Conservation (phyloP, 306 rosid species). For the Glycine latifolia region DNA sequence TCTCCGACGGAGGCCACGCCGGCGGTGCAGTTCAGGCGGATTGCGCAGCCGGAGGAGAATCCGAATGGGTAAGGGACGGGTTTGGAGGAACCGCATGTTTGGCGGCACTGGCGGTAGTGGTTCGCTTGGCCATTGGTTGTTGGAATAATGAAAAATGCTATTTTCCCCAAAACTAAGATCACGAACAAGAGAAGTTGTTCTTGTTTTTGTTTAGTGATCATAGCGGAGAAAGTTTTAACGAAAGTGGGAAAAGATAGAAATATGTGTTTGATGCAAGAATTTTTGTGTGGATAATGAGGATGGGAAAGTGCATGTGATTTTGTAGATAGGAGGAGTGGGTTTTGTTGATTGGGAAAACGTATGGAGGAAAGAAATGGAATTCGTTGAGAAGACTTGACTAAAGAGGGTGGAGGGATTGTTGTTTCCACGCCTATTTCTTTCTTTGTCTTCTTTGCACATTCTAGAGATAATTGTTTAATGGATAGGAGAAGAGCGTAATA, state of each 20-base stretch:
- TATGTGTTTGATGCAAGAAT: neutral
- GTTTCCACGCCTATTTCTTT: slow-evolving; percentile 37
- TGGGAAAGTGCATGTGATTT: slow-evolving; percentile 33
- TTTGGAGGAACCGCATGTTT: slow-evolving; percentile 56
- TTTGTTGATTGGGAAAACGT: slow-evolving; percentile 15
- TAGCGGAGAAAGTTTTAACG: slow-evolving; percentile 28
- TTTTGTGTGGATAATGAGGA: neutral
- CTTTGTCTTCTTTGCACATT: slow-evolving; percentile 37
- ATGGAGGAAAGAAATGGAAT: slow-evolving; percentile 11
- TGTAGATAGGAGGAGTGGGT: slow-evolving; percentile 26
- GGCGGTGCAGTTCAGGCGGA: slow-evolving; percentile 65
- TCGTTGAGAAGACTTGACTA: slow-evolving; percentile 18
- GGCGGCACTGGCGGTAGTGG: slow-evolving; percentile 49
- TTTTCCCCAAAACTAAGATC: neutral
- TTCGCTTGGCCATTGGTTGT: slow-evolving; percentile 42
- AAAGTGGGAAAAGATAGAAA: neutral
- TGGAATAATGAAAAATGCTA: slow-evolving; percentile 32
- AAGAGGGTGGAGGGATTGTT: slow-evolving; percentile 12
- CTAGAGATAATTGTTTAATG: neutral
- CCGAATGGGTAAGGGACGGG: slow-evolving; percentile 71
- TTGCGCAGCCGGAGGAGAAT: slow-evolving; percentile 74
- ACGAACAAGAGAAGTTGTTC: neutral
- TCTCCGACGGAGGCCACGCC: slow-evolving; percentile 57
- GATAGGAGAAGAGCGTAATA: neutral
- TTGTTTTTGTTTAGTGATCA: slow-evolving; percentile 39